Conservation (phyloP, 495 filamentous ascomycete genomes). For the Podospora australis region DNA sequence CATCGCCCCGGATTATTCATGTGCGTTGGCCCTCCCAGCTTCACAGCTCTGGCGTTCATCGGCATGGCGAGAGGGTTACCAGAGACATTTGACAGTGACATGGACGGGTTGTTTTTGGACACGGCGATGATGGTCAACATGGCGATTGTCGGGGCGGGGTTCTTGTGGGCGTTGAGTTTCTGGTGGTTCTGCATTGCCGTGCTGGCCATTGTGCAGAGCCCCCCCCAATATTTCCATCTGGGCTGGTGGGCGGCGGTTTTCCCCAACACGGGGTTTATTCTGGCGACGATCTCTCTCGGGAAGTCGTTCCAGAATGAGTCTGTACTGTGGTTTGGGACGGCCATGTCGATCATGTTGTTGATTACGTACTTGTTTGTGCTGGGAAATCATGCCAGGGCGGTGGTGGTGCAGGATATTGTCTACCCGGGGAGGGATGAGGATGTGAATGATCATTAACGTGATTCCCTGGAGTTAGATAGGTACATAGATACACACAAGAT, state of each 20-base stretch:
- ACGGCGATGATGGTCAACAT: conserved; percentile 37
- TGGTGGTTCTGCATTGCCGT: conserved; percentile 68
- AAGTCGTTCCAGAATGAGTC: conserved; percentile 35
- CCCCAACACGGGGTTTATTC: conserved; percentile 53
- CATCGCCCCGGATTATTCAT: conserved; percentile 63
- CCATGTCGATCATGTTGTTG: conserved; percentile 49
- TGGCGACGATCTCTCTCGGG: conserved; percentile 45
- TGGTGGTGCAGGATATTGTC: conserved; percentile 50
- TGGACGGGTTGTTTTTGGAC: conserved; percentile 26
- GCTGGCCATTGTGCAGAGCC: conserved; percentile 44
- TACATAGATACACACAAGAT: no score
- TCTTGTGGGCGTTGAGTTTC: conserved; percentile 67
- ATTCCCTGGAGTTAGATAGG: no score
- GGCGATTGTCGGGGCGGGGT: conserved; percentile 50
- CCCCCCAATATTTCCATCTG: conserved; percentile 49
- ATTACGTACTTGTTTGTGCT: conserved; percentile 54
- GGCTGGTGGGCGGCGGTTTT: conserved; percentile 56
- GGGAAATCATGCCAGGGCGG: conserved; percentile 45
- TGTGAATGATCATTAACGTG: conserved; percentile 30
- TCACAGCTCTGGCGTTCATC: conserved; percentile 43
- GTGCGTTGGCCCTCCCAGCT: conserved; percentile 60
- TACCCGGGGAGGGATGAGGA: conserved; percentile 62
- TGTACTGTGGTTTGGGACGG: conserved; percentile 42
- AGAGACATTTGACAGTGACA: conserved; percentile 29
- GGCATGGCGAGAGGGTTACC: conserved; percentile 23